Conservation (phyloP, 2,329 filamentous ascomycete species). For the Aspergillus sp. region DNA sequence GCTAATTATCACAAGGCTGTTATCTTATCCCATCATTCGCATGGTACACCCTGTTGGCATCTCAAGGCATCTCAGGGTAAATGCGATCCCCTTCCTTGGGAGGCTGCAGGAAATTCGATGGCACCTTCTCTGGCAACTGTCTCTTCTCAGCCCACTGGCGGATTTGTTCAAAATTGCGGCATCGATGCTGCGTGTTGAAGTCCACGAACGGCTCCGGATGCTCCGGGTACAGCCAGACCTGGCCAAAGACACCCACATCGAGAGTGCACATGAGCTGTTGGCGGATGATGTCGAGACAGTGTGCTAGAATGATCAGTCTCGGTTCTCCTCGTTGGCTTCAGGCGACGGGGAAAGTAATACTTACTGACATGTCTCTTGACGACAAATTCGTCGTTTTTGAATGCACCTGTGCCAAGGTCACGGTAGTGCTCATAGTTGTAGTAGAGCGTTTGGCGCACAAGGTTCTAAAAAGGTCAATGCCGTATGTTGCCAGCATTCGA, state of each 20-base stretch:
- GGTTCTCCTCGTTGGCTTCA: background rate
- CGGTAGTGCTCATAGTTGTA: conserved; percentile 55
- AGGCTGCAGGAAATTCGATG: conserved; percentile 36
- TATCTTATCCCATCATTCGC: too few species aligned
- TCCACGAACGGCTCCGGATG: conserved; percentile 49
- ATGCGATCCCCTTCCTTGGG: conserved; percentile 20
- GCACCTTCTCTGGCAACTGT: conserved; percentile 41
- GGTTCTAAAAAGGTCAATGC: conserved; percentile 35
- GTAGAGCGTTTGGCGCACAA: conserved; percentile 50
- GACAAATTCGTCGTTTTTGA: conserved; percentile 48
- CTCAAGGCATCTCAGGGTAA: conserved; percentile 16
- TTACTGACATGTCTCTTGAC: conserved; percentile 51
- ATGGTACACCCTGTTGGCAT: background rate
- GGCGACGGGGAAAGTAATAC: conserved; percentile 16
- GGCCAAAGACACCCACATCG: conserved; percentile 53
- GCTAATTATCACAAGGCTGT: too few species aligned
- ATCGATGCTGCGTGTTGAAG: conserved; percentile 54
- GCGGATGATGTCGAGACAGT: conserved; percentile 54
- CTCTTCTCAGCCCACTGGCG: conserved; percentile 47
- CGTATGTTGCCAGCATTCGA: background rate
- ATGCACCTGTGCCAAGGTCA: conserved; percentile 43
- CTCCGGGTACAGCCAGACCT: conserved; percentile 48
- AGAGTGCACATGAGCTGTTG: conserved; percentile 57
- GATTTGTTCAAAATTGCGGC: conserved; percentile 50
- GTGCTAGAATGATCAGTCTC: conserved; percentile 29